These are phyloP conservation scores for Camelina hispida DNA, from an alignment of 345 rosid species.

Conservation along the genomic window DNA sequence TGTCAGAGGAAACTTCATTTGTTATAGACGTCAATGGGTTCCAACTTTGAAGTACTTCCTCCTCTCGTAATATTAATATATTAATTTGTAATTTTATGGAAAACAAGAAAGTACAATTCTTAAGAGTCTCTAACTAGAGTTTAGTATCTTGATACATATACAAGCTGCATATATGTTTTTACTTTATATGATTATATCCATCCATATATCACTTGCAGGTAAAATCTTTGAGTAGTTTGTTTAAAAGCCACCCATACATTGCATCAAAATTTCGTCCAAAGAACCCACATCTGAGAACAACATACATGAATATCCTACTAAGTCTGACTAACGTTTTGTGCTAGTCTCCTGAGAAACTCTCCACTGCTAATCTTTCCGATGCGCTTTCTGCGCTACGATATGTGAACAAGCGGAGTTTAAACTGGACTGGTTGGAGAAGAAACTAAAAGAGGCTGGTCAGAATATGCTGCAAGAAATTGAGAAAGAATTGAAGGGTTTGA, in stretches of 20 bases:
- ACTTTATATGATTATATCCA: background rate
- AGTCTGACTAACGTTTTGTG: background rate
- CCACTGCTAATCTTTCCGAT: background rate
- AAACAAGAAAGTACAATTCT: too few relatives aligned
- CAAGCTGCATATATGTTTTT: background rate
- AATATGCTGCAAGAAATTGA: background rate
- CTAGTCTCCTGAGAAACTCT: background rate
- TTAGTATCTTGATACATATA: too few relatives aligned
- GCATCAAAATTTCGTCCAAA: background rate
- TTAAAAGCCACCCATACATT: background rate
- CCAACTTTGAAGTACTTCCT: background rate
- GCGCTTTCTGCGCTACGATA: background rate
- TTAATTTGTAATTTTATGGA: background rate
- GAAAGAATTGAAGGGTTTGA: background rate
- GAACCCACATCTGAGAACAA: background rate
- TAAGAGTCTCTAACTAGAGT: background rate
- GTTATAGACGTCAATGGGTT: background rate
- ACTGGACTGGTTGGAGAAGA: background rate
- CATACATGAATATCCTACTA: background rate
- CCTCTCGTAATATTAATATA: background rate
- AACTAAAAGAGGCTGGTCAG: background rate
- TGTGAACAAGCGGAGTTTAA: background rate
- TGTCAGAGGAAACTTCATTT: background rate
- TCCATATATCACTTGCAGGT: background rate
- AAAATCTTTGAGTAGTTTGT: background rate